Conservation (phyloP, 1,284 basidiomycete genomes). For the Amylostereum areolatum region DNA sequence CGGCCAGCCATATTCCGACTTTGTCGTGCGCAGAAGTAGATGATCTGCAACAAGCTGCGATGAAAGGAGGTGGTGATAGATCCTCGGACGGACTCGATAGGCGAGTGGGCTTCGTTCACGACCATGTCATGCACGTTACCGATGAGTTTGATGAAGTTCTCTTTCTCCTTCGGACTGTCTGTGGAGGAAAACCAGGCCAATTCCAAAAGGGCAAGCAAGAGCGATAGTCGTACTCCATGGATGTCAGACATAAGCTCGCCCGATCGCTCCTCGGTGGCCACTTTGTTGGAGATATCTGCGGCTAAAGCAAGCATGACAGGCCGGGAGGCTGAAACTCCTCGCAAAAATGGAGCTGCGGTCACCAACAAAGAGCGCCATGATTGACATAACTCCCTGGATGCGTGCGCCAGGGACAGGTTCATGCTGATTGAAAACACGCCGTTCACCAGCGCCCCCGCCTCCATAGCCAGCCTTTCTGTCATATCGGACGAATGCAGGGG, state of each 20-base stretch:
- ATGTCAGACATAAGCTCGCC: conserved; percentile 85
- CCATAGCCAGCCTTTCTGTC: conserved; percentile 33
- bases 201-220: conserved; percentile 75
- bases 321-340: conserved; percentile 49
- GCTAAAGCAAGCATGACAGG: conserved; percentile 55
- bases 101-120: conserved; percentile 69
- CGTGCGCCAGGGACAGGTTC: conserved; percentile 80
- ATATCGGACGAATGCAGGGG: conserved; percentile 47
- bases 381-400: conserved; percentile 69
- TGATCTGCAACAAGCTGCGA: conserved; percentile 70
- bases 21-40: conserved; percentile 72
- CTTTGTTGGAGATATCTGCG: conserved; percentile 56
- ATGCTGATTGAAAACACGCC: conserved; percentile 67
- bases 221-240: conserved; percentile 69
- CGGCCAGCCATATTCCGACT: conserved; percentile 43
- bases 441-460: conserved; percentile 42
- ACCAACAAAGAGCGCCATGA: conserved; percentile 76
- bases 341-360: conserved; percentile 57
- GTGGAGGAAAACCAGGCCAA: conserved; percentile 68
- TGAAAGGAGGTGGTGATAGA: conserved; percentile 70
- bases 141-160: conserved; percentile 58
- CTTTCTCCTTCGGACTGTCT: conserved; percentile 49
- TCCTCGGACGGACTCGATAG: conserved; percentile 70
- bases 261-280: conserved; percentile 64
- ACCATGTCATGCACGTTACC: conserved; percentile 62